Percentiles rank a stretch among this genome's conserved stretches.
phyloP scores from a whole-genome alignment of 2,329 filamentous ascomycete species.

The Ambrosiella beaveri region DNA sequence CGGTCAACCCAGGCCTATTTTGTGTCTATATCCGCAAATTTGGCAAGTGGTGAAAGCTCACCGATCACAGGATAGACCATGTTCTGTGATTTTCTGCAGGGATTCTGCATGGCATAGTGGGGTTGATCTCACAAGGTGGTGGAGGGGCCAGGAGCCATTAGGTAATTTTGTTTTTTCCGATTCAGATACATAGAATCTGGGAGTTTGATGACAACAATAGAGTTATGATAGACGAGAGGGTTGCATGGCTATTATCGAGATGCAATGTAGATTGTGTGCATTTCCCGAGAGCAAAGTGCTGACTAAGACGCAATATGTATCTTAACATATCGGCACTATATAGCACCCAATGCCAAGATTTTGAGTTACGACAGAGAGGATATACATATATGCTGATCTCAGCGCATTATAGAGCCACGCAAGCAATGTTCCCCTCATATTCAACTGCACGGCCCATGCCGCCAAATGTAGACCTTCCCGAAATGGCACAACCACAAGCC shows the following conservation, averaged over 20 bases:
- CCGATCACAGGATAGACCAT: not conserved
- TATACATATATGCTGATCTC: too few species aligned
- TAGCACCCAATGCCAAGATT: too few species aligned
- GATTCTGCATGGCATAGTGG: not conserved
- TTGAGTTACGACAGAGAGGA: too few species aligned
- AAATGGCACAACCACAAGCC: not conserved
- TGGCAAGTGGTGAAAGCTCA: not conserved
- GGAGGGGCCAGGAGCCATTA: not conserved
- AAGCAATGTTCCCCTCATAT: not conserved
- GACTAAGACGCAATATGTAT: too few species aligned
- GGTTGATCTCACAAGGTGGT: not conserved
- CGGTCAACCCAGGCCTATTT: not conserved
- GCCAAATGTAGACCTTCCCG: not conserved
- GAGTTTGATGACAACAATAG: too few species aligned
- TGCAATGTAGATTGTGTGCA: too few species aligned
- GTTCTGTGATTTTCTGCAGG: not conserved
- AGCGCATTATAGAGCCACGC: not conserved
- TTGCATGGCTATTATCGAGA: too few species aligned
- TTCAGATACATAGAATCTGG: not conserved
- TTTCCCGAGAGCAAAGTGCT: too few species aligned
- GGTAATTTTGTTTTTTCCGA: not conserved
- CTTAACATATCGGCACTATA: too few species aligned
- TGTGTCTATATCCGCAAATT: not conserved
- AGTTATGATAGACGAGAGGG: too few species aligned
- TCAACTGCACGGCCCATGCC: not conserved